Base-by-base conservation (phyloP, 2,329 filamentous ascomycete species). In the Fonsecaea nubica region DNA sequence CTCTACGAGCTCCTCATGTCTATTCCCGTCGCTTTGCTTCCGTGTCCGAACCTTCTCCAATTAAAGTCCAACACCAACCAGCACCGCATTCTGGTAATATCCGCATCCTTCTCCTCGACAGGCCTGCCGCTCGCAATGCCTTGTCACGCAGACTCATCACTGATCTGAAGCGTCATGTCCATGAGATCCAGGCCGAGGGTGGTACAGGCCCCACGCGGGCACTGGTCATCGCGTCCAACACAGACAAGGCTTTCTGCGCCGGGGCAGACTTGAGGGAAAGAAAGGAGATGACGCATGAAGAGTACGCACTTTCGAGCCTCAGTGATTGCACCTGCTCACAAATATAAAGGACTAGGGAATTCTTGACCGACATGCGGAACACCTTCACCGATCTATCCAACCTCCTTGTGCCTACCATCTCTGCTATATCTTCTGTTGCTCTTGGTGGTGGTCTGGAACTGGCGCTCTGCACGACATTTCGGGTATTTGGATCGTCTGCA, bases 201-300 rank as follows among this genome's bases (percentile, higher is more conserved):
- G 83, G 82, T 4, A 79, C 78, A 30, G 86, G 86, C 3, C 79
- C 83, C 18, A 97, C 93, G 15, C 83, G 95, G 71, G 94, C 92
- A 1, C 78, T 99, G 72, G 87, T 99, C 48, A 74, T 99, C 15
- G 91, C 92, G 10, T 96, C 92, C 75, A 92, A 92, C 48, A 86
- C 92, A n/a, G 92, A 97, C 73, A 84, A 87, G 30, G 90, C 89
- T 74, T 99, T 99, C 78, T 99, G 95, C 79, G 92, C 95, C 0
- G 95, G 95, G 42, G 95, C 95, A 3, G 95, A 99, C 76, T 80
- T 99, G 74, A 98, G 97, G 77, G 94, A 97, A 83, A 84, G 94
- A 33, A 85, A 86, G 65, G 86, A 84, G 3, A 95, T 97, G 79
- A 89, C 87, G 0, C 85, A 84, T 67, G 86, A 92, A 73, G 90